phyloP scores from a whole-genome alignment of 2,329 filamentous ascomycete species.

The Cladophialophora bantiana region DNA sequence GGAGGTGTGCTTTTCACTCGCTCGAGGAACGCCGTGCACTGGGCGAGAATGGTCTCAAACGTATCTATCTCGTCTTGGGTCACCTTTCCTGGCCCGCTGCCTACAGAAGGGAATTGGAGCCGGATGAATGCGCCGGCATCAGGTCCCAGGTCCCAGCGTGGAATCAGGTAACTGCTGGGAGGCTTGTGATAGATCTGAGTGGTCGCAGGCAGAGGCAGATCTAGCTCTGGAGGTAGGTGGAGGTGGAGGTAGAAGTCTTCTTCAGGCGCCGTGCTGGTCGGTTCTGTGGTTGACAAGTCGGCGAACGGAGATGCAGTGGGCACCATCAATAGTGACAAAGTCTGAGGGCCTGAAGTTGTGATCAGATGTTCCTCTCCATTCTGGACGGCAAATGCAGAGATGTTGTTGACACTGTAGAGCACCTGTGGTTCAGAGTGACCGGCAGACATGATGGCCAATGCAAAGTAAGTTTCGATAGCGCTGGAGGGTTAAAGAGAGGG shows the following conservation, averaged over 20 bases:
- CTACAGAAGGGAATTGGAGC: conserved; percentile 83
- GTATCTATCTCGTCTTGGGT: conserved; percentile 93
- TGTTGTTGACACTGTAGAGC: conserved; percentile 72
- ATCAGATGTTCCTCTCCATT: conserved; percentile 84
- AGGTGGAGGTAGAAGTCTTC: conserved; percentile 98
- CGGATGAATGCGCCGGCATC: conserved; percentile 90
- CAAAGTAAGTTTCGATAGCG: not conserved
- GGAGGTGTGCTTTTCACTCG: conserved; percentile 69
- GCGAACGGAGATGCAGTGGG: conserved; percentile 79
- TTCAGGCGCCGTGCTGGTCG: conserved; percentile 65
- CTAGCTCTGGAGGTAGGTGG: conserved; percentile 91
- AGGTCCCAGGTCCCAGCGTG: conserved; percentile 89
- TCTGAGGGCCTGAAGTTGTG: conserved; percentile 86
- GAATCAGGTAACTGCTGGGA: conserved; percentile 89
- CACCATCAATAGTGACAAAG: conserved; percentile 92
- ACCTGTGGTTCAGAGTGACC: conserved; percentile 63
- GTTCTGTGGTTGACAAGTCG: conserved; percentile 62
- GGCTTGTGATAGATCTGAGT: conserved; percentile 98
- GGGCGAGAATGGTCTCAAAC: conserved; percentile 96
- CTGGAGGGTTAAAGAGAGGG: not conserved
- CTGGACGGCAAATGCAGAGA: conserved; percentile 88
- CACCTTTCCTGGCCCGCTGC: conserved; percentile 67
- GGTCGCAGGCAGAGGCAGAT: conserved; percentile 89
- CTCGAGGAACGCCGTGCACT: conserved; percentile 95
- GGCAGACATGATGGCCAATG: conserved; percentile 45